Evolutionary conservation across 1,139 yeast species (phyloP).

Genomic region (Yamadazyma sp.): DNA sequence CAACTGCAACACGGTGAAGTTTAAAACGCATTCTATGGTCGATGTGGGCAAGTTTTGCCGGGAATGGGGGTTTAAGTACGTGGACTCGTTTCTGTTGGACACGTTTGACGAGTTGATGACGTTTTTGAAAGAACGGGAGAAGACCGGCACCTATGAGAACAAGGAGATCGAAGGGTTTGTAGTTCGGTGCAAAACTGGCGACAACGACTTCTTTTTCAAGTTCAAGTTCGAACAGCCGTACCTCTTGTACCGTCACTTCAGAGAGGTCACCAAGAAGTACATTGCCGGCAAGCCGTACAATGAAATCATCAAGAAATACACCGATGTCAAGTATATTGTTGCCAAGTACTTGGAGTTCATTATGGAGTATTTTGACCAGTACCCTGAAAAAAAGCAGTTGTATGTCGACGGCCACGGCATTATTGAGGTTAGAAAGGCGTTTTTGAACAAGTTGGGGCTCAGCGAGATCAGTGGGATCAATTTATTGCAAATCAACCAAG

Average conservation of each 20-base stretch:
- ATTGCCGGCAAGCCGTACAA: slow-evolving; percentile 41
- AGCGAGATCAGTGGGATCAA: slow-evolving; percentile 34
- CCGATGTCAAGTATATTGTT: slow-evolving; percentile 58
- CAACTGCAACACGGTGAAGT: slow-evolving; percentile 64
- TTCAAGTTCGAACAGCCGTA: slow-evolving; percentile 96
- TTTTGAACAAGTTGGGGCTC: slow-evolving; percentile 49
- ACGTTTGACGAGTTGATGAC: slow-evolving; percentile 41
- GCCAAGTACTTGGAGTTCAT: slow-evolving; percentile 69
- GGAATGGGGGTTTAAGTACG: slow-evolving; percentile 68
- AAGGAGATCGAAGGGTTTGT: slow-evolving; percentile 93
- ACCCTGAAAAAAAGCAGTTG: slow-evolving; percentile 44
- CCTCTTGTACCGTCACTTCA: slow-evolving; percentile 81
- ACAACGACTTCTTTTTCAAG: slow-evolving; percentile 69
- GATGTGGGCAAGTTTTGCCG: slow-evolving; percentile 60
- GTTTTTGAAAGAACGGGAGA: slow-evolving; percentile 57
- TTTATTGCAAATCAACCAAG: slow-evolving; percentile 24
- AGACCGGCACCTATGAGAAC: slow-evolving; percentile 70
- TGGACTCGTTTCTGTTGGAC: slow-evolving; percentile 44
- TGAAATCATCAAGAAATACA: slow-evolving; percentile 40
- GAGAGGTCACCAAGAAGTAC: slow-evolving; percentile 76
- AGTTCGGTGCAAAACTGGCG: slow-evolving; percentile 53
- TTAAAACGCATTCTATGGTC: slow-evolving; percentile 63
- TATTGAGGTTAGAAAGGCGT: slow-evolving; percentile 61
- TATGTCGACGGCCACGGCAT: slow-evolving; percentile 69
- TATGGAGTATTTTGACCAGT: slow-evolving; percentile 27